These are phyloP conservation scores for Penicillium freii DNA, from an alignment of 2,329 filamentous ascomycete genomes.

Conservation along the genomic window DNA sequence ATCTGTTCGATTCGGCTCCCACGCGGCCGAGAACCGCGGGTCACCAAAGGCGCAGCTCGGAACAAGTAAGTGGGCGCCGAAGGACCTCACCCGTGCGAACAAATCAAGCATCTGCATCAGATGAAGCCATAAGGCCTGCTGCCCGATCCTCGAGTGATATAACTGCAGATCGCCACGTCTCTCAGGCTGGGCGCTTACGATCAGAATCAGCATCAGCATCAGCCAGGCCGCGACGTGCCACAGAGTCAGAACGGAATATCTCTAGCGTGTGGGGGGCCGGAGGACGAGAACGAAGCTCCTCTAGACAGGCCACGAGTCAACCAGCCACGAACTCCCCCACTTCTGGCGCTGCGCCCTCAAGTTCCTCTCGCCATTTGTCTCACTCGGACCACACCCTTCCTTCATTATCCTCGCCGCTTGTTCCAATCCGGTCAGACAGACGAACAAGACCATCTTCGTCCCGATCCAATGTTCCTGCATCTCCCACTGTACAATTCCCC, in stretches of 20 bases:
- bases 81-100: constrained; percentile 36
- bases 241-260: constrained; percentile 32
- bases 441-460: constrained; percentile 35
- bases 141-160: constrained; percentile 39
- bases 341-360: constrained; percentile 11
- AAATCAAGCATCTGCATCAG: constrained; percentile 36
- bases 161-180: constrained; percentile 31
- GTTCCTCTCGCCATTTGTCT: constrained; percentile 1
- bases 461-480: constrained; percentile 29
- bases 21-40: constrained; percentile 20
- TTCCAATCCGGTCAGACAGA: constrained; percentile 21
- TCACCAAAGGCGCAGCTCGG: constrained; percentile 40
- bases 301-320: constrained; percentile 23
- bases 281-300: constrained; percentile 23
- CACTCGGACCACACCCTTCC: constrained; percentile 10
- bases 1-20: constrained; percentile 33
- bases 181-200: constrained; percentile 26
- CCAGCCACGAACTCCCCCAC: constrained; percentile 27
- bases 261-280: constrained; percentile 27
- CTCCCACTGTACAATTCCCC: constrained; percentile 47
- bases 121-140: constrained; percentile 34
- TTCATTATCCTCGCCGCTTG: constrained; percentile 18
- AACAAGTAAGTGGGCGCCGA: constrained; percentile 33
- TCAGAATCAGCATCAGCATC: constrained; percentile 26
- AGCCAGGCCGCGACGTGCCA: constrained; percentile 32